Base-by-base conservation (phyloP, 306 rosid species). In the Dalbergia oliveri region DNA sequence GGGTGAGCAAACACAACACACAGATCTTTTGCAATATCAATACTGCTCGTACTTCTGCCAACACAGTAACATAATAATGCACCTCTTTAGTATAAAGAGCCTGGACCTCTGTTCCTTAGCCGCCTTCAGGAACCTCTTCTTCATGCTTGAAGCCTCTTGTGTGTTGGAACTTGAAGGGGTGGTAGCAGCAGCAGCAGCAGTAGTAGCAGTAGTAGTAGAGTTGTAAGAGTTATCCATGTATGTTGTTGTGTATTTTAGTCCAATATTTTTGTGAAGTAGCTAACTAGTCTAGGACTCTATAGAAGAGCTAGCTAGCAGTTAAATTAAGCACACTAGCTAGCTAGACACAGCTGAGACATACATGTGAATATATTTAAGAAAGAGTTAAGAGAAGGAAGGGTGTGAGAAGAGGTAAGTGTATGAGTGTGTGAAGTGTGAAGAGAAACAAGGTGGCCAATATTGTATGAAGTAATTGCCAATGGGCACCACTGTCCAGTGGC, bases 31-130 rank as follows among this genome's bases (percentile, higher is more conserved):
- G 19, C 23, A 49, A 33, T 11, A 34, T 65, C 21, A 79, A 45
- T 78, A 56, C n/a, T 86, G 86, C 8, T 86, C 87, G 86, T 89
- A 80, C 84, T 89, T 82, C 43, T 84, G 92, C 90, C 89, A 89
- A 76, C 90, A 89, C 4, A 89, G 72, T 73, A 89, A 80, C 86
- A 89, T 82, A 41, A 82, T 60, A 70, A 89, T 82, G 81, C 90
- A 89, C 84, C 88, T 89, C 84, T 88, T 84, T 64, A 89, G 61
- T 66, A 89, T 85, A 83, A 80, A 87, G 74, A 87, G 85, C 76
- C 88, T 85, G n/a, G 90, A 89, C 82, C 82, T 76, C 10, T 83
- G 82, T 33, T 89, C 93, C 80, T 83, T 89, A 34, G 82, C 88
- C 39, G 74, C 82, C 58, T 79, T 85, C 23, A 85, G 35, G 67